These are phyloP conservation scores for Coemansia sp. DNA, from an alignment of 192 early-diverging fungal species.

Conservation along the genomic window DNA sequence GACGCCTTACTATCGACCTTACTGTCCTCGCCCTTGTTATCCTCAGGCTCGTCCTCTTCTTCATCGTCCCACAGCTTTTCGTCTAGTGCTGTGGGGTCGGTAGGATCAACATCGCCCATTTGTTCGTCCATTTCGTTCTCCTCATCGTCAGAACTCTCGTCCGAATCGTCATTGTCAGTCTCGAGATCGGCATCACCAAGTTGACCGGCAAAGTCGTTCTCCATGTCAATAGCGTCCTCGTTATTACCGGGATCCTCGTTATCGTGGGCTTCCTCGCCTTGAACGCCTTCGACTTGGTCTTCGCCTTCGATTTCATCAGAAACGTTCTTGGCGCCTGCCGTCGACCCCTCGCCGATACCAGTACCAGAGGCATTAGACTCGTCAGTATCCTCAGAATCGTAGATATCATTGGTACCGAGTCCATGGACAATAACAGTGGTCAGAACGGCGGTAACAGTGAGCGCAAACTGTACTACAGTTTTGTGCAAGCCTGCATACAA, in stretches of 20 bases:
- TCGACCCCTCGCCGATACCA: conserved; percentile 94
- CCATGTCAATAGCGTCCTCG: conserved; percentile 94
- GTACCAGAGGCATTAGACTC: conserved; percentile 60
- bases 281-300: conserved; percentile 89
- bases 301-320: conserved; percentile 97
- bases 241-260: conserved; percentile 65
- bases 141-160: conserved; percentile 63
- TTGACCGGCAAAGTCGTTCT: conserved; percentile 91
- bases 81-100: conserved; percentile 86
- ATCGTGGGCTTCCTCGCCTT: conserved; percentile 66
- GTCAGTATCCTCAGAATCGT: conserved; percentile 63
- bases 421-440: conserved; percentile 75
- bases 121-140: conserved; percentile 81
- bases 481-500: conserved; percentile 66
- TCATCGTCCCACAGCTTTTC: conserved; percentile 97
- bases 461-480: conserved; percentile 67
- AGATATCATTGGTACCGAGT: conserved; percentile 79
- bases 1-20: conserved; percentile 56
- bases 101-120: conserved; percentile 87
- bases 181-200: conserved; percentile 86
- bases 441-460: conserved; percentile 27
- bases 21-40: conserved; percentile 52
- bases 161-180: conserved; percentile 72
- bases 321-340: conserved; percentile 83
- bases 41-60: conserved; percentile 57